These are phyloP conservation scores for Cyberlindnera suaveolens DNA, from an alignment of 805 yeast genomes.

Conservation along the genomic window DNA sequence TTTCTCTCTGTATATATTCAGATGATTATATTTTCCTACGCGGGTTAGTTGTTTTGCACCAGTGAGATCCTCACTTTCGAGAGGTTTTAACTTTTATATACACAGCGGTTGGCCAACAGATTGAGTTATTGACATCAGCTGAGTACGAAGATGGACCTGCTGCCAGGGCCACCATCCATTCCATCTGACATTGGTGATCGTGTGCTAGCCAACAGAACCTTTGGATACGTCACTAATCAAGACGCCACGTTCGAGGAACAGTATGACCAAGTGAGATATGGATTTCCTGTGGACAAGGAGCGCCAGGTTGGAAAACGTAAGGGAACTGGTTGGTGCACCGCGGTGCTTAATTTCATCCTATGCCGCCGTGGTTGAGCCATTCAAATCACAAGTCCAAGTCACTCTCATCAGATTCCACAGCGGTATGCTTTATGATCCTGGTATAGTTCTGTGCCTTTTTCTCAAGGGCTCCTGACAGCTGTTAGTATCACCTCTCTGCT, in stretches of 20 bases:
- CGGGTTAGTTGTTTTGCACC: no score
- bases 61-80: no score
- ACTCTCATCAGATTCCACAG: conserved; percentile 30
- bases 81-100: no score
- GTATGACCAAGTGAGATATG: no score
- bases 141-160: neutral
- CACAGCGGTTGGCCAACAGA: no score
- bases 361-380: neutral
- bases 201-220: conserved; percentile 3
- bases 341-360: neutral
- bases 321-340: no score
- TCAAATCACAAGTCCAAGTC: conserved; percentile 28
- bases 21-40: no score
- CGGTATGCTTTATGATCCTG: conserved; percentile 11
- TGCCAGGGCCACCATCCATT: neutral
- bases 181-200: conserved; percentile 3
- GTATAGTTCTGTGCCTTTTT: conserved; percentile 29
- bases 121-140: no score
- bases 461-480: conserved; percentile 23
- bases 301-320: no score
- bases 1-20: no score
- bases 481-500: conserved; percentile 2
- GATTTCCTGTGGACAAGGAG: no score
- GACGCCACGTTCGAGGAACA: no score
- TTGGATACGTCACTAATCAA: neutral